phyloP scores from a whole-genome alignment of 192 early-diverging fungal genomes.

The Linnemannia zychae region DNA sequence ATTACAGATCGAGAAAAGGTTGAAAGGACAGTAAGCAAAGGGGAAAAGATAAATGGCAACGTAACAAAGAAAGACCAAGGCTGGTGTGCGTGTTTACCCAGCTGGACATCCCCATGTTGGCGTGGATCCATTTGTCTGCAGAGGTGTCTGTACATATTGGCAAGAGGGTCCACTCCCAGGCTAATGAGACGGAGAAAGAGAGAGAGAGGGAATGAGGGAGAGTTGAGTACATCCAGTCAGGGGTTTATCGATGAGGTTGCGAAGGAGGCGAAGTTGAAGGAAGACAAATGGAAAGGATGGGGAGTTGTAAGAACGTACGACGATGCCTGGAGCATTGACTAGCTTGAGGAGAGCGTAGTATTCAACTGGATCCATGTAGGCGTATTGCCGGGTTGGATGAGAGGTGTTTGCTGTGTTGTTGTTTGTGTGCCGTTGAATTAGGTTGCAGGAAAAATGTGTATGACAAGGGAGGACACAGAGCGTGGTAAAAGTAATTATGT shows the following conservation, averaged over 20 bases:
- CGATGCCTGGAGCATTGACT: constrained; percentile 48
- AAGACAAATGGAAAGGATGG: not conserved
- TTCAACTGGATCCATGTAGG: constrained; percentile 44
- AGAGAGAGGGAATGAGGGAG: not conserved
- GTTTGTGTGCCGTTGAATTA: not conserved
- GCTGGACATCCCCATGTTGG: constrained; percentile 47
- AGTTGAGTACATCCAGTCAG: too few relatives aligned
- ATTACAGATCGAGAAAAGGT: not conserved
- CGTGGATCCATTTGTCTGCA: constrained; percentile 16
- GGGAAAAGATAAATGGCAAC: not conserved
- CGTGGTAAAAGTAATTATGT: not conserved
- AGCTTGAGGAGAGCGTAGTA: constrained; percentile 44
- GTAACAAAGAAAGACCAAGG: not conserved
- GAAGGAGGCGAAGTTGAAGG: not conserved
- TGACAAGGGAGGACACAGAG: not conserved
- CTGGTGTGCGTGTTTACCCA: constrained; percentile 24
- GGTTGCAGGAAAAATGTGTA: not conserved
- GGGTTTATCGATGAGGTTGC: not conserved
- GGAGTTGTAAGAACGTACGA: constrained; percentile 18
- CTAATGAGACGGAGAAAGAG: constrained; percentile 12
- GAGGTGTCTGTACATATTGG: constrained; percentile 49
- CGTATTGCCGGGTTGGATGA: not conserved
- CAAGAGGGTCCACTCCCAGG: constrained; percentile 28
- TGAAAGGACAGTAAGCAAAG: not conserved
- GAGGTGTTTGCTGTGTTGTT: not conserved